Evolutionary conservation across 2,329 filamentous ascomycete species (phyloP).

Genomic region (Penicillium sclerotiorum): DNA sequence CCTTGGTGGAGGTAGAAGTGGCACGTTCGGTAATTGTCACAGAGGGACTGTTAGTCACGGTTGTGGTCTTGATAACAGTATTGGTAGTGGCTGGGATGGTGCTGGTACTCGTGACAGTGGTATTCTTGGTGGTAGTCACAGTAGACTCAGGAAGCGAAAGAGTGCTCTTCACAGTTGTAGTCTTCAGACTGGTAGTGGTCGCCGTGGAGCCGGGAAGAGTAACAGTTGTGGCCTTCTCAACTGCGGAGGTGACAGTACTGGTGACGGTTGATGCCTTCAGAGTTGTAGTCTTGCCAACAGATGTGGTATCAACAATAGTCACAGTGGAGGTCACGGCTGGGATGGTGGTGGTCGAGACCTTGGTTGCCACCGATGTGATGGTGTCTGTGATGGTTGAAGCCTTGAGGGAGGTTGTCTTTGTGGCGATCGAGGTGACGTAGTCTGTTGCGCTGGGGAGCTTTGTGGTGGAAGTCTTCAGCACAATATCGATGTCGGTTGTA

Average conservation of each 20-base stretch:
- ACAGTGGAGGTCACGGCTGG: constrained; percentile 3
- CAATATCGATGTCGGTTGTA: constrained; percentile 1
- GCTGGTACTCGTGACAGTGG: constrained; percentile 19
- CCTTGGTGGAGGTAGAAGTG: constrained; percentile 20
- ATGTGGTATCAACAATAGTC: constrained; percentile 20
- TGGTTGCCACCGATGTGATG: constrained; percentile 4
- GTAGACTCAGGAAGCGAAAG: constrained; percentile 9
- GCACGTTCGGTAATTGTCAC: constrained; percentile 20
- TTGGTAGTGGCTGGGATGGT: constrained; percentile 25
- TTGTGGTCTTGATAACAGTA: constrained; percentile 24
- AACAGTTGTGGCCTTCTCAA: constrained; percentile 15
- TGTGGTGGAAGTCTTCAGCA: constrained; percentile 3
- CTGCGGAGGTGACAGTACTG: constrained; percentile 8
- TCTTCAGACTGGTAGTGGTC: constrained; percentile 16
- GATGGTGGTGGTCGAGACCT: constrained; percentile 2
- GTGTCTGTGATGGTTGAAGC: constrained; percentile 3
- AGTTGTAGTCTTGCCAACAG: constrained; percentile 24
- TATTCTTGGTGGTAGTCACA: constrained; percentile 14
- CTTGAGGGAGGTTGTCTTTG: constrained; percentile 4
- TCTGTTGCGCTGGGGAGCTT: neutral
- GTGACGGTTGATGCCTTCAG: constrained; percentile 25
- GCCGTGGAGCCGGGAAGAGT: constrained; percentile 12
- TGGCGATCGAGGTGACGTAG: constrained; percentile 3
- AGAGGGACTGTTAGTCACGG: constrained; percentile 20
- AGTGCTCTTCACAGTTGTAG: constrained; percentile 18